Percentiles rank a stretch among this genome's conserved stretches.
These are phyloP conservation scores for Boletus calvinii DNA, from an alignment of 1,284 basidiomycete genomes.

Conservation along the genomic window DNA sequence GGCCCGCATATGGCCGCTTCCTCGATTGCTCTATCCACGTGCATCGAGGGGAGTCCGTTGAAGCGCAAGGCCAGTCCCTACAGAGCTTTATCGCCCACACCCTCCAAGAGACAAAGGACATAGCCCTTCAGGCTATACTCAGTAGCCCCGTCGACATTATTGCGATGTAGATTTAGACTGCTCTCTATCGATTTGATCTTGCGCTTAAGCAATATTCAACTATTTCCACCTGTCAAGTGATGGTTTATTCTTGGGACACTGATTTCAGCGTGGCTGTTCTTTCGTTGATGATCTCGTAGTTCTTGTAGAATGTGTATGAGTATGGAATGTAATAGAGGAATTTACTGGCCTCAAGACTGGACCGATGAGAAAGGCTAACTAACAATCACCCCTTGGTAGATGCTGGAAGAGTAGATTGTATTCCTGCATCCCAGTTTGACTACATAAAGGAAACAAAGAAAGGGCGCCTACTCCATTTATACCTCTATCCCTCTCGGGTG, in stretches of 20 bases:
- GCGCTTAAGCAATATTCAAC: not conserved
- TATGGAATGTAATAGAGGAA: not conserved
- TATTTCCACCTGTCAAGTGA: not conserved
- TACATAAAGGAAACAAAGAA: slow-evolving; percentile 12
- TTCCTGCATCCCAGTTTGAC: slow-evolving; percentile 10
- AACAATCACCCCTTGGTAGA: not conserved
- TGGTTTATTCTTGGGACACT: not conserved
- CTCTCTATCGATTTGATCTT: not conserved
- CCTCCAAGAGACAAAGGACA: slow-evolving; percentile 24
- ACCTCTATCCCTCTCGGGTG: not conserved
- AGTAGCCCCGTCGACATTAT: not conserved
- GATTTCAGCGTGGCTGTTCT: not conserved
- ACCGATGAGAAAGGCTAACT: not conserved
- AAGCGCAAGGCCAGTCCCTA: slow-evolving; percentile 24
- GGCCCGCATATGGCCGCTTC: not conserved
- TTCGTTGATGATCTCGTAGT: not conserved
- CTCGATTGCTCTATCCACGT: not conserved
- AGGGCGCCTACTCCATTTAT: slow-evolving; percentile 7
- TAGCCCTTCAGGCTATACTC: not conserved
- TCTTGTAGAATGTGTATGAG: slow-evolving; percentile 2
- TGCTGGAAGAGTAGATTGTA: slow-evolving; percentile 10
- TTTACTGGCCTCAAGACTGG: not conserved
- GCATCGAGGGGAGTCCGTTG: slow-evolving; percentile 2
- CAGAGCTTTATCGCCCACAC: slow-evolving; percentile 5
- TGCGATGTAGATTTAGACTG: not conserved